Conservation (phyloP, 2,329 filamentous ascomycete genomes). For the Paecilomyces variotii region DNA sequence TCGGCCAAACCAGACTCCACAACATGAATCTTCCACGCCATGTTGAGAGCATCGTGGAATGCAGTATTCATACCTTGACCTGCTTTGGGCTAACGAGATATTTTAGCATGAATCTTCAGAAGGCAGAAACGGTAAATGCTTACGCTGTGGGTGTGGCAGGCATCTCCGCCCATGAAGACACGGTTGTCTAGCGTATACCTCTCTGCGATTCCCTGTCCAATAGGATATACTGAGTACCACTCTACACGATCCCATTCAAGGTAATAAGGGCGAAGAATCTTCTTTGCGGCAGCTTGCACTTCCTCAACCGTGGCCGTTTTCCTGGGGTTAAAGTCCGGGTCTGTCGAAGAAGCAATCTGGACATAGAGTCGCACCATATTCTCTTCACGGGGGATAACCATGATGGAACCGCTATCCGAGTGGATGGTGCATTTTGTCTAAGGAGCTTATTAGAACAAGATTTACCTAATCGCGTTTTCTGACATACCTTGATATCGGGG, state of each 20-base stretch:
- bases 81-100: conserved; percentile 45
- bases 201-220: conserved; percentile 59
- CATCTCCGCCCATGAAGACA: conserved; percentile 59
- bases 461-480: background rate
- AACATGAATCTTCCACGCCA: conserved; percentile 93
- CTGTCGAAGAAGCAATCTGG: conserved; percentile 55
- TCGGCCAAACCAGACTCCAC: conserved; percentile 76
- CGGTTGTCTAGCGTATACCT: conserved; percentile 57
- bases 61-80: conserved; percentile 59
- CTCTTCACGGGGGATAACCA: conserved; percentile 50
- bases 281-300: conserved; percentile 50
- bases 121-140: conserved; percentile 6
- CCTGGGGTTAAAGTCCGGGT: conserved; percentile 53
- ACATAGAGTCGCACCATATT: conserved; percentile 44
- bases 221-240: conserved; percentile 60
- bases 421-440: conserved; percentile 62
- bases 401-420: conserved; percentile 55
- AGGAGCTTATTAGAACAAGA: background rate
- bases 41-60: conserved; percentile 63
- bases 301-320: conserved; percentile 53
- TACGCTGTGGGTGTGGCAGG: conserved; percentile 54
- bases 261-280: conserved; percentile 52
- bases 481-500: conserved; percentile 51
- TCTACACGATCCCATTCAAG: conserved; percentile 58
- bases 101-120: conserved; percentile 4